Evolutionary conservation across 164 flowering plant genomes (phyloP).

Genomic region (Magnolia officinalis): DNA sequence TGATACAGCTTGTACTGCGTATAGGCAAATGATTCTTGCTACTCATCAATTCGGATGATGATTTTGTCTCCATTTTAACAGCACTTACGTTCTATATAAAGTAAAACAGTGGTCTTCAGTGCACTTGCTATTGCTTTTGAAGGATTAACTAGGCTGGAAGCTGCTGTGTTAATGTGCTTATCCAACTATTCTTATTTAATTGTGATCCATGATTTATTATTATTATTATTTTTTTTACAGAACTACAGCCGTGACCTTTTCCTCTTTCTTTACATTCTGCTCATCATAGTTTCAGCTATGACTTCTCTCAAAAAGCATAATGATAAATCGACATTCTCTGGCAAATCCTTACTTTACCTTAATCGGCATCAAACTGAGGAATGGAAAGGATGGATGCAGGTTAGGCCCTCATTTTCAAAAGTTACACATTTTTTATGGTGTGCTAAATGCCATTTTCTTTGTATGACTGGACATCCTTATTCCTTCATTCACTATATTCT

Average conservation of each 20-base stretch:
- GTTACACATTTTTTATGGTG: not conserved
- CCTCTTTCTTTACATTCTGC: slow-evolving; percentile 76
- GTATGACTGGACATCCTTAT: not conserved
- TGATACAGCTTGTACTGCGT: not conserved
- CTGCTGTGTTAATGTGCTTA: too few species aligned
- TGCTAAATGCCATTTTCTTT: not conserved
- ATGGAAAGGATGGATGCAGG: slow-evolving; percentile 99
- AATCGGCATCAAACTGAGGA: slow-evolving; percentile 99
- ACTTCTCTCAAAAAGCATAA: slow-evolving; percentile 88
- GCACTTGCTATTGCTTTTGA: not conserved
- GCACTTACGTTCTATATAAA: not conserved
- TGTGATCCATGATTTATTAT: slow-evolving; percentile 11
- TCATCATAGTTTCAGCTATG: slow-evolving; percentile 79
- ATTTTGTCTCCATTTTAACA: not conserved
- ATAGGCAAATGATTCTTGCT: not conserved
- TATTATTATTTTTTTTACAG: slow-evolving; percentile 35
- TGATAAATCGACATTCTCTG: slow-evolving; percentile 87
- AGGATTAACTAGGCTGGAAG: too few species aligned
- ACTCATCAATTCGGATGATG: not conserved
- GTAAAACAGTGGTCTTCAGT: not conserved
- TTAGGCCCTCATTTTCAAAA: slow-evolving; percentile 21
- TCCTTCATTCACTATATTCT: not conserved
- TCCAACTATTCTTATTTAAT: not conserved
- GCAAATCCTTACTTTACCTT: slow-evolving; percentile 74
- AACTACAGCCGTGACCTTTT: slow-evolving; percentile 92